phyloP scores from a whole-genome alignment of 2,329 filamentous ascomycete species.

The Colletotrichum liaoningense region DNA sequence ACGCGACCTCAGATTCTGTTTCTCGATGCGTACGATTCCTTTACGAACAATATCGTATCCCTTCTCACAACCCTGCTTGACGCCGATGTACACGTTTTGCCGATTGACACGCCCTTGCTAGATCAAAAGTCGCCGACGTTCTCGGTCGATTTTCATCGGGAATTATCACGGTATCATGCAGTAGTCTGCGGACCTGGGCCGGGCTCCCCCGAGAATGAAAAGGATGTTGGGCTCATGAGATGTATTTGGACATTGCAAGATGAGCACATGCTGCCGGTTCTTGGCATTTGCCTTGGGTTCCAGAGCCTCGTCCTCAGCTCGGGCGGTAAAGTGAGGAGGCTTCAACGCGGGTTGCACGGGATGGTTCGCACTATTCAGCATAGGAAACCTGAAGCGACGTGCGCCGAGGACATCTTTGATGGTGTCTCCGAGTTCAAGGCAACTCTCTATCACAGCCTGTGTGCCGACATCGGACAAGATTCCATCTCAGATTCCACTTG shows the following conservation, averaged over 20 bases:
- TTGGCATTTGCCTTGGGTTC: constrained; percentile 92
- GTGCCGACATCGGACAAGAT: constrained; percentile 65
- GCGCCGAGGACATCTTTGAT: constrained; percentile 70
- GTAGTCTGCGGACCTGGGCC: constrained; percentile 93
- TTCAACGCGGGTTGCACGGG: constrained; percentile 83
- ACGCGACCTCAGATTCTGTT: constrained; percentile 75
- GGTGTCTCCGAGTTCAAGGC: constrained; percentile 71
- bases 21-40: constrained; percentile 96
- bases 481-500: constrained; percentile 48
- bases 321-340: constrained; percentile 73
- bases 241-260: constrained; percentile 77
- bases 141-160: constrained; percentile 57
- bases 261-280: constrained; percentile 74
- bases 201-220: constrained; percentile 76
- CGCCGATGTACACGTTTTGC: constrained; percentile 76
- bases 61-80: constrained; percentile 78
- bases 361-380: constrained; percentile 79
- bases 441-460: constrained; percentile 80
- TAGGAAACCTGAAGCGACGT: constrained; percentile 35
- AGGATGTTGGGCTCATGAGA: constrained; percentile 87
- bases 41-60: constrained; percentile 93
- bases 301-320: constrained; percentile 81
- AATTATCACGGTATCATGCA: constrained; percentile 77
- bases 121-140: constrained; percentile 54
- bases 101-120: constrained; percentile 73